phyloP scores from a whole-genome alignment of 1,284 basidiomycete species.

The Xerocomus tenax region DNA sequence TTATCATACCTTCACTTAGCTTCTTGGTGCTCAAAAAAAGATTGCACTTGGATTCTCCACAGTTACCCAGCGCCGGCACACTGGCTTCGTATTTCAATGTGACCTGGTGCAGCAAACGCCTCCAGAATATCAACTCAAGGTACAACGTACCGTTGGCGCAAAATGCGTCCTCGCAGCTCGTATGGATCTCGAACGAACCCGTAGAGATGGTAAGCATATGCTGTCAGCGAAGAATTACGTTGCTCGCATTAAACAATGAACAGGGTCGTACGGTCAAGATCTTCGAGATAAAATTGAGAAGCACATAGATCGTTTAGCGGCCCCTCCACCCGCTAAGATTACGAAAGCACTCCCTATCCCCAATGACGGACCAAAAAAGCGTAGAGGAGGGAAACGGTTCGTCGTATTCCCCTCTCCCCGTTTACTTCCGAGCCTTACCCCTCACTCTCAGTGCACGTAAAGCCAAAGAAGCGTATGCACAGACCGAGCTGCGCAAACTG shows the following conservation, averaged over 20 bases:
- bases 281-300: slow-evolving; percentile 83
- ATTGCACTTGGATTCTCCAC: slow-evolving; percentile 80
- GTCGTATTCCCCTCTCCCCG: slow-evolving; percentile 15
- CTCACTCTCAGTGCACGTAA: slow-evolving; percentile 69
- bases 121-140: slow-evolving; percentile 85
- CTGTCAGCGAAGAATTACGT: not conserved
- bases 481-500: slow-evolving; percentile 92
- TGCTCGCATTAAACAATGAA: slow-evolving; percentile 5
- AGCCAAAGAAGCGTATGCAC: slow-evolving; percentile 93
- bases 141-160: slow-evolving; percentile 88
- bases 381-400: slow-evolving; percentile 88
- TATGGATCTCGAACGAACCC: slow-evolving; percentile 80
- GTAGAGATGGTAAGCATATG: slow-evolving; percentile 57
- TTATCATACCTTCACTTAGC: slow-evolving; percentile 36
- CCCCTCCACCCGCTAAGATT: slow-evolving; percentile 91
- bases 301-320: slow-evolving; percentile 84
- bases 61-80: slow-evolving; percentile 79
- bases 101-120: slow-evolving; percentile 80
- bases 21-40: slow-evolving; percentile 90
- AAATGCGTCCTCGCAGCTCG: slow-evolving; percentile 87
- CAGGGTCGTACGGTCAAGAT: slow-evolving; percentile 72
- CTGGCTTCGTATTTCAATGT: slow-evolving; percentile 93
- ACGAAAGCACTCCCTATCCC: slow-evolving; percentile 94
- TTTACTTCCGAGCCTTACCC: slow-evolving; percentile 1
- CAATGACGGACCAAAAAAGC: slow-evolving; percentile 90